A percentile compares a stretch with the other conserved stretches of the same genome.
phyloP scores from a whole-genome alignment of 2,329 filamentous ascomycete species.

The Purpureocillium lavendulum region DNA sequence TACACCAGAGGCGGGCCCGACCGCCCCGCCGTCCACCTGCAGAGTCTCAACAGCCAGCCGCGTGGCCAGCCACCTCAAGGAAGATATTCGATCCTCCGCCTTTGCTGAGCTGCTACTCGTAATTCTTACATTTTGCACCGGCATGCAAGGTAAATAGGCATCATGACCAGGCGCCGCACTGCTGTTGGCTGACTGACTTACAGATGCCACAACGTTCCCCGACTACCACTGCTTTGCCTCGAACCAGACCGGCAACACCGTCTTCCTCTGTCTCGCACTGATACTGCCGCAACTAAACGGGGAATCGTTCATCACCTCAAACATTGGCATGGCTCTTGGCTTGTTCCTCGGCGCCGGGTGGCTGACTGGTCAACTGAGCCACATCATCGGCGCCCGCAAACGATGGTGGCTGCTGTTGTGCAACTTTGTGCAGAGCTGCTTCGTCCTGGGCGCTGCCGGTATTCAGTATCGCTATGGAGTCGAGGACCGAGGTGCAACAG shows the following conservation, averaged over 20 bases:
- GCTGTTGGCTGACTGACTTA: not conserved
- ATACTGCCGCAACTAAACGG: conserved; percentile 37
- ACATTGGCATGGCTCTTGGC: conserved; percentile 46
- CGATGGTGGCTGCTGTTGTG: conserved; percentile 45
- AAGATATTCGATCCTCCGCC: conserved; percentile 26
- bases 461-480: conserved; percentile 36
- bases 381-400: conserved; percentile 39
- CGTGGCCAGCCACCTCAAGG: conserved; percentile 10
- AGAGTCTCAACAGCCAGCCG: not conserved
- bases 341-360: conserved; percentile 48
- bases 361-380: conserved; percentile 47
- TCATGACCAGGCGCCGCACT: too few species aligned
- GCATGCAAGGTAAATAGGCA: conserved; percentile 34
- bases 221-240: conserved; percentile 56
- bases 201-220: conserved; percentile 50
- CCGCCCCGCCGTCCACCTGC: not conserved
- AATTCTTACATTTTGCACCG: conserved; percentile 40
- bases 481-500: conserved; percentile 22
- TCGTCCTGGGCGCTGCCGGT: conserved; percentile 44
- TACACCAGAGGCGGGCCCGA: too few species aligned
- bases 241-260: conserved; percentile 58
- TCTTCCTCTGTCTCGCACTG: conserved; percentile 47
- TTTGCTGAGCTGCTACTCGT: conserved; percentile 38
- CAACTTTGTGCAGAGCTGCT: conserved; percentile 43
- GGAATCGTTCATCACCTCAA: conserved; percentile 40